Base-by-base conservation (phyloP, 345 rosid species). In the Reutealis trisperma region DNA sequence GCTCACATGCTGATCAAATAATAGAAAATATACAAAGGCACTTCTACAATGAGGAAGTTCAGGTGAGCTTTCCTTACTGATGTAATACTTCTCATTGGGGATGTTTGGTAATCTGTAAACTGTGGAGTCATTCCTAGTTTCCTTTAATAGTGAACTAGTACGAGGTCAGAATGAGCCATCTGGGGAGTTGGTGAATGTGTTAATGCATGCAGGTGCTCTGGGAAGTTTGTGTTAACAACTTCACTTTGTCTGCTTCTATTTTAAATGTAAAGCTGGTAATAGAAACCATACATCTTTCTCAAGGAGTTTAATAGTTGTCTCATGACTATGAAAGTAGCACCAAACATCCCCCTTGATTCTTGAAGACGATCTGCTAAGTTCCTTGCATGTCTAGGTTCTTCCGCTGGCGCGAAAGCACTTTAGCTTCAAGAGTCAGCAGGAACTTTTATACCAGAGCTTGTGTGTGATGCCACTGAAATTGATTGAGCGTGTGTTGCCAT, bases 401-500 rank as follows among this genome's bases (percentile, higher is more conserved):
- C 97, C 98, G 24, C 91, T 90, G 76, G 97, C 91, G 44, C 87
- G 86, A 75, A 86, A 87, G 82, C 92, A 87, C 66, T 92, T 92
- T 76, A 92, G 89, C 88, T 83, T 82, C 82, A 86, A 85, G 85
- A 87, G 83, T 71, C 98, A 94, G 85, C 93, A 76, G 76, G 96
- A 94, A 78, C 86, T 94, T 75, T 83, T 94, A 79, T 94, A 92
- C 82, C 90, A 90, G 75, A 94, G 97, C 86, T 75, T 94, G 79
- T 92, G 96, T 52, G 81, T 92, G 79, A 94, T 94, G 97, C 98
- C 98, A 41, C 79, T 94, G 80, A 92, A 92, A 84, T 82, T 92
- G 88, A 94, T 89, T 84, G 98, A 94, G 74, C 89, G 90, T 61
- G 94, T 92, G 71, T 88, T 94, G 83, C 98, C 98, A 47, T 94